phyloP scores from a whole-genome alignment of 2,329 filamentous ascomycete genomes.

The Periglandula ipomoeae region DNA sequence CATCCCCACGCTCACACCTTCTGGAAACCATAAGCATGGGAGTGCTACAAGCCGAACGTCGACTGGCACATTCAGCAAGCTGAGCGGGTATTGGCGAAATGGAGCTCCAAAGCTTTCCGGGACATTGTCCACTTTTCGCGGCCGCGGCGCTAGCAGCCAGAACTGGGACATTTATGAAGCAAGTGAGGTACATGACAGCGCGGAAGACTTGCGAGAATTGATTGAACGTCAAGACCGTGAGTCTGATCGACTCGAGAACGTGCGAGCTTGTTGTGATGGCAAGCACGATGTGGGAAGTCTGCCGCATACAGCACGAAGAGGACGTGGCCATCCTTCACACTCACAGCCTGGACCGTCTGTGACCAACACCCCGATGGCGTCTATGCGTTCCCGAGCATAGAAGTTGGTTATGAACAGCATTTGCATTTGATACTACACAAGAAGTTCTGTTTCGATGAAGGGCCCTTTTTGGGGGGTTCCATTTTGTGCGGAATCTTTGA shows the following conservation, averaged over 20 bases:
- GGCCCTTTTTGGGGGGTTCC: neutral
- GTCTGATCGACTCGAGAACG: slow-evolving; percentile 79
- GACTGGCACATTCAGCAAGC: slow-evolving; percentile 43
- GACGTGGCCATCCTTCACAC: slow-evolving; percentile 30
- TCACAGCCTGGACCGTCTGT: slow-evolving; percentile 26
- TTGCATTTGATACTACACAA: neutral
- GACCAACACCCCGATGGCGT: slow-evolving; percentile 25
- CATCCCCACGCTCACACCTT: slow-evolving; percentile 48
- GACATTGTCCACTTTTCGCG: slow-evolving; percentile 45
- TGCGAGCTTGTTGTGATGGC: slow-evolving; percentile 96
- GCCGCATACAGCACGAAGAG: slow-evolving; percentile 36
- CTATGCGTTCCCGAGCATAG: slow-evolving; percentile 26
- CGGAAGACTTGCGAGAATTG: slow-evolving; percentile 72
- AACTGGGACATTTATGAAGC: slow-evolving; percentile 48
- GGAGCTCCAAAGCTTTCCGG: slow-evolving; percentile 33
- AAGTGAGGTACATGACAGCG: slow-evolving; percentile 61
- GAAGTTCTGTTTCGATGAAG: neutral
- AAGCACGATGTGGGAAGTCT: slow-evolving; percentile 65
- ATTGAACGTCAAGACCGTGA: slow-evolving; percentile 73
- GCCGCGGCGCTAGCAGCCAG: slow-evolving; percentile 37
- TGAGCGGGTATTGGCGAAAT: slow-evolving; percentile 52
- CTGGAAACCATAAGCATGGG: slow-evolving; percentile 28
- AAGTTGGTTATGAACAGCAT: neutral
- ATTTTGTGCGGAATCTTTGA: slow-evolving; percentile 1
- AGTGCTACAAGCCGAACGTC: slow-evolving; percentile 20